Base-by-base conservation (phyloP, 2,329 filamentous ascomycete genomes). In the Fusarium sulawesiense region DNA sequence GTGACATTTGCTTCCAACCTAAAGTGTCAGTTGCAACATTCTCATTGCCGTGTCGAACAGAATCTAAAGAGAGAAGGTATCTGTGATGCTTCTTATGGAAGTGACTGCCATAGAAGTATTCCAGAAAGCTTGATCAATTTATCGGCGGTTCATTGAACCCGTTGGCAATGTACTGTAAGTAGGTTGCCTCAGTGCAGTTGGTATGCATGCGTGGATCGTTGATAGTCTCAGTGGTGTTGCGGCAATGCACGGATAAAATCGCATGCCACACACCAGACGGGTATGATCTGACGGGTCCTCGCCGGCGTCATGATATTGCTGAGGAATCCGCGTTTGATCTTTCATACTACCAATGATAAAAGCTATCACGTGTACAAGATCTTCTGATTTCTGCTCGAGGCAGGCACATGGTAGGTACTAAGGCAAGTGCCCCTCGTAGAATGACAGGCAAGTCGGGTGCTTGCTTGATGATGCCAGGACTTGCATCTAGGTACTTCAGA, bases 301-400 rank as follows among this genome's bases (percentile, higher is more conserved):
- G 13, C 23, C 34, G 14, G 9, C 18, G 42, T 61, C 25, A 49
- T 56, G 49, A 29, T 53, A 25, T 53, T 40, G 20, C 40, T 53
- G 37, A 64, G 55, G 54, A 29, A 41, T 30, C 37, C 54, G 41
- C 57, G 13, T 49, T 23, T 23, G 21, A 23, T 23, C 21, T 23
- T 23, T 23, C 21, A 23, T 23, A 23, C 21, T 23, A 23, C 21
- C 21, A 23, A 23, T 23, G 21, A 23, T 23, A 23, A 23, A n/a
- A 16, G 29, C 21, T 27, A 27, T 67, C 64, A 67, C 60, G 55
- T 65, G 60, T 62, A 18, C 16, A 56, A 53, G 29, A 74, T 73
- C 69, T 74, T 60, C 69, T 71, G 66, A 71, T 69, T 18, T 25
- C 42, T n/a, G 16, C n/a, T 18, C 34, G 18, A 37, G 34, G 34